These are phyloP conservation scores for Xylaria sp. DNA, from an alignment of 2,329 filamentous ascomycete species.

Conservation along the genomic window DNA sequence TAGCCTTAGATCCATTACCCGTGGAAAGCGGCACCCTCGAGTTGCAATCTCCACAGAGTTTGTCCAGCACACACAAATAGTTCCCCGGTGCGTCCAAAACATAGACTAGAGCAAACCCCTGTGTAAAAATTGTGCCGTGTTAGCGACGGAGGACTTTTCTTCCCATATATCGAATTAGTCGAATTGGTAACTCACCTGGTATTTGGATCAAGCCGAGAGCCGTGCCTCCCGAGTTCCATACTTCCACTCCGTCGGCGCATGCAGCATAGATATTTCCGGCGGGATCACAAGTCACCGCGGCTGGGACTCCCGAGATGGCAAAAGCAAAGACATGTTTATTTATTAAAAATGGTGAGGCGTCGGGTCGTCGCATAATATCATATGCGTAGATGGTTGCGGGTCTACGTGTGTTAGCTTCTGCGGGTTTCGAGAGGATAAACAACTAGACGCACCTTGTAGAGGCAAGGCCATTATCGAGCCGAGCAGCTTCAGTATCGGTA, in stretches of 20 bases:
- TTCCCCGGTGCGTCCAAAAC: constrained; percentile 55
- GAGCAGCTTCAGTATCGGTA: constrained; percentile 52
- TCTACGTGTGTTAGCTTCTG: constrained; percentile 37
- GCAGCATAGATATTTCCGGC: constrained; percentile 59
- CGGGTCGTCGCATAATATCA: constrained; percentile 54
- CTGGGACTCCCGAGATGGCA: constrained; percentile 57
- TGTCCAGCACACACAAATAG: constrained; percentile 61
- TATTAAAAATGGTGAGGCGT: constrained; percentile 53
- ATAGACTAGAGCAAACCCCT: constrained; percentile 58
- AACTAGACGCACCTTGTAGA: constrained; percentile 42
- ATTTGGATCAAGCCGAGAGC: constrained; percentile 56
- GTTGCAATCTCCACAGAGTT: constrained; percentile 55
- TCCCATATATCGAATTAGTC: not conserved
- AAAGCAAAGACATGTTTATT: constrained; percentile 65
- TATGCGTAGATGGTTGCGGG: constrained; percentile 59
- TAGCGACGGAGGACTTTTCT: not conserved
- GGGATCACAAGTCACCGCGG: constrained; percentile 54
- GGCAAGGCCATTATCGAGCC: constrained; percentile 46
- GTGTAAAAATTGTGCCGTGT: not conserved
- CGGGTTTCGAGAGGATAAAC: not conserved
- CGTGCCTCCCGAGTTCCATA: constrained; percentile 57
- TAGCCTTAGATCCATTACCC: not conserved
- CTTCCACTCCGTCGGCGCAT: constrained; percentile 60
- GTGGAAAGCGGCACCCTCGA: constrained; percentile 36
- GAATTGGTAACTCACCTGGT: constrained; percentile 44